Base-by-base conservation (phyloP, 2,329 filamentous ascomycete genomes). In the Zymoseptoria ardabiliae region DNA sequence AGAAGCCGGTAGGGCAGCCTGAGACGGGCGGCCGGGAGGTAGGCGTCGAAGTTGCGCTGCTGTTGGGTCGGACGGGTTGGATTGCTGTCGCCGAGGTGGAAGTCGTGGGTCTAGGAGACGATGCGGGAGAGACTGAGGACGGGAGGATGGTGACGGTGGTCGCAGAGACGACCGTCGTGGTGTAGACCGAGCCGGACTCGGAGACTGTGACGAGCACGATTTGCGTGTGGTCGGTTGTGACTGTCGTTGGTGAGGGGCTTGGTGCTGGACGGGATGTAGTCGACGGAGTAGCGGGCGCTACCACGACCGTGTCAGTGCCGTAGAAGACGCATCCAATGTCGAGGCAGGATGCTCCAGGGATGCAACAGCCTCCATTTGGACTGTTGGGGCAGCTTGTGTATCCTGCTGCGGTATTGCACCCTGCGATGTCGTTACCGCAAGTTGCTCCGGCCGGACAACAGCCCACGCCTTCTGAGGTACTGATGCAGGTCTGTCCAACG, bases 1-100 rank as follows among this genome's bases (percentile, higher is more conserved):
- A 97, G 78, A 92, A 97, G 2, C 92, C 92, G 0, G 87, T 92
- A 0, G 93, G 93, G 68, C 93, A 97, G 67, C 81, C 69, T 8
- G 72, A 68, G 35, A 55, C 64, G 56, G 10, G 35, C 52, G 61
- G 69, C 30, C 66, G 69, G 5, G 68, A 66, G 0, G 60, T 58
- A 4, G 61, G 63, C 22, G 65, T 59, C 2, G 63, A 58, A n/a
- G 61, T 57, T 13, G 55, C 54, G 50, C 59, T 61, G 53, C 73
- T 75, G 1, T 76, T 79, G 1, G 77, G 76, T 1, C 77, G 72
- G 9, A 77, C 70, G 1, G 76, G 77, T 4, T 76, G 74, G 8
- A 67, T 69, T 19, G 75, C 75, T 7, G 73, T 72, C 41, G 69
- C 69, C 0, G 70, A 71, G 51, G 70, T 74, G 1, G 66, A 70